A percentile compares a stretch with the other conserved stretches of the same genome.
Conservation (phyloP, 2,329 filamentous ascomycete species). For the Sporothrix luriei region DNA sequence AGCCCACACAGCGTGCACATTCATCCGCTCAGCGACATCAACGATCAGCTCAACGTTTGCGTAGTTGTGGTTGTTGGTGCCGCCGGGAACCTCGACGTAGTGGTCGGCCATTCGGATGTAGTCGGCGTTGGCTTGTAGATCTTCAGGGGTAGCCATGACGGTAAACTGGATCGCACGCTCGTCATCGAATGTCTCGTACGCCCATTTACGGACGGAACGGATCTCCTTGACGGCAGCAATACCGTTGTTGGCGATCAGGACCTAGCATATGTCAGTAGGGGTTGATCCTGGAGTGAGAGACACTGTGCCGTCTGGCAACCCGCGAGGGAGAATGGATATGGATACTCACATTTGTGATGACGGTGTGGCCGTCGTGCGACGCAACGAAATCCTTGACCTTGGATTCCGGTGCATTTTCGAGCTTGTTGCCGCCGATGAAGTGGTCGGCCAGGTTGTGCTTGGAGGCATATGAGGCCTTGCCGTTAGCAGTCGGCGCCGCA, state of each 20-base stretch:
- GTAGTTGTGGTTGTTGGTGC: conserved; percentile 99
- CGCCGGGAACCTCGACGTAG: conserved; percentile 97
- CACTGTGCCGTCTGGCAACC: background rate
- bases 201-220: conserved; percentile 98
- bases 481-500: conserved; percentile 56
- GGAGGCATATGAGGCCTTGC: conserved; percentile 70
- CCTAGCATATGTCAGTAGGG: conserved; percentile 54
- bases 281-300: background rate
- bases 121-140: conserved; percentile 95
- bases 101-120: conserved; percentile 99
- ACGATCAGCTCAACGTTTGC: conserved; percentile 99
- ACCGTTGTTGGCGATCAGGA: conserved; percentile 99
- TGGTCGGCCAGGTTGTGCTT: conserved; percentile 84
- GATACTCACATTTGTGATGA: conserved; percentile 87
- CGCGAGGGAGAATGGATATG: background rate
- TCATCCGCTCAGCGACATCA: conserved; percentile 96
- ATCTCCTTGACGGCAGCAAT: conserved; percentile 99
- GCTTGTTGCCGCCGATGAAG: conserved; percentile 93
- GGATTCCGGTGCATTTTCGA: conserved; percentile 78
- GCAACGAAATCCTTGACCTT: conserved; percentile 96
- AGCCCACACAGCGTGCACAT: conserved; percentile 97
- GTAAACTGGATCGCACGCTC: conserved; percentile 98
- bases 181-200: conserved; percentile 98
- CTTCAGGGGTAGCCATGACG: conserved; percentile 98
- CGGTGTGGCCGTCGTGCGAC: conserved; percentile 87